Evolutionary conservation across 2,329 filamentous ascomycete genomes (phyloP), one percentile per base, ranked within the genome.

Genomic region (Verticillium dahliae): DNA sequence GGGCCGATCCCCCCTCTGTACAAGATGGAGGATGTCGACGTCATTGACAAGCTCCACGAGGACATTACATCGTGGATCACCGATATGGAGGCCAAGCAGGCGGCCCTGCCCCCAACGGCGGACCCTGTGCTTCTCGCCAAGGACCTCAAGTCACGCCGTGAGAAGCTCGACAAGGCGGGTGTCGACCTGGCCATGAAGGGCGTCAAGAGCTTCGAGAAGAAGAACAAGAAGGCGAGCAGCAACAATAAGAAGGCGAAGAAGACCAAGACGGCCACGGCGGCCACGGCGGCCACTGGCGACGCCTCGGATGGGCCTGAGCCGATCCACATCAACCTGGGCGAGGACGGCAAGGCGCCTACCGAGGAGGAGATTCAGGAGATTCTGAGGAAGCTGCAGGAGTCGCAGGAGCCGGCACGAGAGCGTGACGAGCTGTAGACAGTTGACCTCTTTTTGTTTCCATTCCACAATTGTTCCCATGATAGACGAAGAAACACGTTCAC

Each of bases 71-170:
- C 82, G 22, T 99, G 94, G 94, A 81, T 99, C 22, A 83, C 87
- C 37, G 84, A 89, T 66, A 89, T 90, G 71, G 76, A 90, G 57
- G 78, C 81, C 2, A 82, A 84, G 67, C 94, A 98, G 74, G 84
- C 87, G 35, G 87, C 85, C 67, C 84, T 97, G 3, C 78, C 82
- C 15, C 76, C 80, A 1, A 86, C 87, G 2, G 90, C 91, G 10
- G 87, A 98, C 66, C 90, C 92, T 0, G 87, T 88, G 6, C 80
- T 97, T 9, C 82, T 89, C 0, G 78, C 87, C 66, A 87, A 88
- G 70, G 93, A 97, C 34, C 75, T 97, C 35, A 78, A 86, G 62
- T 81, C 80, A 31, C 89, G 89, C 74, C 82, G 87, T 15, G 85
- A 87, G 68, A 85, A 90, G 72, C 81, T 98, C 6, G 86, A 89